Evolutionary conservation across 129 eudicot genomes (phyloP).

Genomic region (Lactuca sativa): DNA sequence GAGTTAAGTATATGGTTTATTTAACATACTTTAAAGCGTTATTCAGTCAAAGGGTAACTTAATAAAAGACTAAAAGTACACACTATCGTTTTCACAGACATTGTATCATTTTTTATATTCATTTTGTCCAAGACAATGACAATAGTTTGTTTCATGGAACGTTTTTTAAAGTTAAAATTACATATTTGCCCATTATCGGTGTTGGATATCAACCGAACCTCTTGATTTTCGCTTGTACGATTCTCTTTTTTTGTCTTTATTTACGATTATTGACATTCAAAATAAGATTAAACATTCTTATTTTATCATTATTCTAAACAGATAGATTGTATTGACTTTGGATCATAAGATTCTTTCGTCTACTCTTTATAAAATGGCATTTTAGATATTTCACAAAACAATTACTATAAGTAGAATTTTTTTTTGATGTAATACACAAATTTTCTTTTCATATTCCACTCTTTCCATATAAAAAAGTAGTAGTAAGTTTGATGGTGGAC

Average conservation of each 20-base stretch:
- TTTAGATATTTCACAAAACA: neutral
- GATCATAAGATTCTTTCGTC: neutral
- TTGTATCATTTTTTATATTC: constrained; percentile 19
- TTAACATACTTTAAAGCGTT: neutral
- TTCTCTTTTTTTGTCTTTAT: neutral
- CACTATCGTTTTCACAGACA: constrained; percentile 14
- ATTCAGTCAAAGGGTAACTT: constrained; percentile 1
- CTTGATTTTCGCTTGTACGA: constrained; percentile 1
- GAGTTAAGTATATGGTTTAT: constrained; percentile 14
- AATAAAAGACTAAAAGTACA: constrained; percentile 1
- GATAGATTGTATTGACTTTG: constrained; percentile 10
- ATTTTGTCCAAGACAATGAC: constrained; percentile 12
- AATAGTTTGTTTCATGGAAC: constrained; percentile 3
- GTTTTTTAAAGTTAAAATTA: constrained; percentile 14
- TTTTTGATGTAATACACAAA: neutral
- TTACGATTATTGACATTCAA: neutral
- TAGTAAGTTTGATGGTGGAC: neutral
- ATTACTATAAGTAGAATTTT: neutral
- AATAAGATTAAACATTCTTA: neutral
- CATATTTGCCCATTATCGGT: neutral
- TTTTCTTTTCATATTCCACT: neutral
- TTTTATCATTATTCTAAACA: neutral
- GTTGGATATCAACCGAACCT: neutral
- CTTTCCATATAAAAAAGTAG: neutral
- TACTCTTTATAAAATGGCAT: neutral